phyloP scores from a whole-genome alignment of 2,329 filamentous ascomycete genomes.

The Aspergillus eucalypticola region DNA sequence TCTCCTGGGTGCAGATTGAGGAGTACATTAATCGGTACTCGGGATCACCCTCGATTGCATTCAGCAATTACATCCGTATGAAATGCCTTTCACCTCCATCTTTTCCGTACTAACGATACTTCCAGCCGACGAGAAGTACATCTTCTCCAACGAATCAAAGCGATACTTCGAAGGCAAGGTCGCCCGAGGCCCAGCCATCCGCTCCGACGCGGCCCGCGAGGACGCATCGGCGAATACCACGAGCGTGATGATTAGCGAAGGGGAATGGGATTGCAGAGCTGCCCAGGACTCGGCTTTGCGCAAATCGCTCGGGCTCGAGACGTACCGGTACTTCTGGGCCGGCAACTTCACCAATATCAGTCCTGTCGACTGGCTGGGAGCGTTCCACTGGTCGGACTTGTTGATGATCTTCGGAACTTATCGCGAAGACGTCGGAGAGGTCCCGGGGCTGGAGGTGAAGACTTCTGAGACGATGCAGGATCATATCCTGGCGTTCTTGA shows the following conservation, averaged over 20 bases:
- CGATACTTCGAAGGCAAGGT: not conserved
- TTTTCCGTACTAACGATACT: not conserved
- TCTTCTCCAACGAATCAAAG: slow-evolving; percentile 31
- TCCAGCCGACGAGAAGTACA: slow-evolving; percentile 27
- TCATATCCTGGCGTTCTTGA: slow-evolving; percentile 26
- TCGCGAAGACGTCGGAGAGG: slow-evolving; percentile 13
- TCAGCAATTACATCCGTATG: slow-evolving; percentile 14
- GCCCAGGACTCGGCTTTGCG: slow-evolving; percentile 12
- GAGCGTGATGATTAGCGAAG: slow-evolving; percentile 1
- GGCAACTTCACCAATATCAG: slow-evolving; percentile 47
- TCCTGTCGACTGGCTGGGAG: slow-evolving; percentile 44
- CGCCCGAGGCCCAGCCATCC: slow-evolving; percentile 13
- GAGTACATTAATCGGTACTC: slow-evolving; percentile 29
- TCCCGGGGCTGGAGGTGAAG: slow-evolving; percentile 16
- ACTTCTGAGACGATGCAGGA: slow-evolving; percentile 28
- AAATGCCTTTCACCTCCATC: too few species aligned
- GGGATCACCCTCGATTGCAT: slow-evolving; percentile 23
- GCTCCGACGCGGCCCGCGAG: slow-evolving; percentile 18
- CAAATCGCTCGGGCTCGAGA: slow-evolving; percentile 20
- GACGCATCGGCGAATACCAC: slow-evolving; percentile 20
- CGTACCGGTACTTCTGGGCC: slow-evolving; percentile 45
- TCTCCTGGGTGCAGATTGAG: slow-evolving; percentile 27
- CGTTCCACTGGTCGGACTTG: slow-evolving; percentile 41
- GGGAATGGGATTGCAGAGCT: slow-evolving; percentile 15
- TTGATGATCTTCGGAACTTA: slow-evolving; percentile 27